Percentiles rank a stretch among this genome's conserved stretches.
These are phyloP conservation scores for Zygotorulaspora chibaensis DNA, from an alignment of 805 yeast genomes.

Conservation along the genomic window DNA sequence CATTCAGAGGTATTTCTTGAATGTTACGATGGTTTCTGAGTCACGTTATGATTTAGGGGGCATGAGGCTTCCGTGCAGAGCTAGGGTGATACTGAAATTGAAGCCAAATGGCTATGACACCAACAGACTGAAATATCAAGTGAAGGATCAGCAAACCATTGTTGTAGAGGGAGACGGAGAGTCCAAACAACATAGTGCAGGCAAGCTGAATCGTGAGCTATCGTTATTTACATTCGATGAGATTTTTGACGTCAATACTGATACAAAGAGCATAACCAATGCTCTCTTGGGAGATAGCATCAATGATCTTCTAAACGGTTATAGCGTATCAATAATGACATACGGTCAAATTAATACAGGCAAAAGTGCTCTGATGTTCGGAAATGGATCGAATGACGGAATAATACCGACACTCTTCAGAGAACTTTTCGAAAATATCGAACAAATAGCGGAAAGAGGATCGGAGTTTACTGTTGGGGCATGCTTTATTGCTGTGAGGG, in stretches of 20 bases:
- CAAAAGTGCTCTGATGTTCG: constrained; percentile 74
- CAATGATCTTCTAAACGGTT: constrained; percentile 43
- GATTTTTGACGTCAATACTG: constrained; percentile 55
- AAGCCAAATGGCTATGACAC: constrained; percentile 4
- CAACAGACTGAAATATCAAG: constrained; percentile 8
- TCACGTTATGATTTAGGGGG: not conserved
- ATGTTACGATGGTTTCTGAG: not conserved
- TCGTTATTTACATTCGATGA: constrained; percentile 51
- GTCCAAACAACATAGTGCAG: not conserved
- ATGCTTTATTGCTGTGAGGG: constrained; percentile 74
- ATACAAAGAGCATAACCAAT: constrained; percentile 34
- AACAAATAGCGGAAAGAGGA: constrained; percentile 36
- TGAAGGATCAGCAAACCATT: constrained; percentile 6
- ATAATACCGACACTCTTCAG: constrained; percentile 70
- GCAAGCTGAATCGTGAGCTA: constrained; percentile 9
- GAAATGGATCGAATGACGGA: constrained; percentile 51
- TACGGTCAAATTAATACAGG: constrained; percentile 82
- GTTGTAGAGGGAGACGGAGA: constrained; percentile 1
- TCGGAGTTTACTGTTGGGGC: constrained; percentile 65
- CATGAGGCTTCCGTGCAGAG: not conserved
- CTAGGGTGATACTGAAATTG: constrained; percentile 9
- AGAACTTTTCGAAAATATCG: constrained; percentile 54
- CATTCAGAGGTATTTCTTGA: not conserved
- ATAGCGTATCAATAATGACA: constrained; percentile 70
- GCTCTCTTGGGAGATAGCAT: constrained; percentile 6